phyloP scores from a whole-genome alignment of 495 filamentous ascomycete genomes.

The Neurospora sp. region DNA sequence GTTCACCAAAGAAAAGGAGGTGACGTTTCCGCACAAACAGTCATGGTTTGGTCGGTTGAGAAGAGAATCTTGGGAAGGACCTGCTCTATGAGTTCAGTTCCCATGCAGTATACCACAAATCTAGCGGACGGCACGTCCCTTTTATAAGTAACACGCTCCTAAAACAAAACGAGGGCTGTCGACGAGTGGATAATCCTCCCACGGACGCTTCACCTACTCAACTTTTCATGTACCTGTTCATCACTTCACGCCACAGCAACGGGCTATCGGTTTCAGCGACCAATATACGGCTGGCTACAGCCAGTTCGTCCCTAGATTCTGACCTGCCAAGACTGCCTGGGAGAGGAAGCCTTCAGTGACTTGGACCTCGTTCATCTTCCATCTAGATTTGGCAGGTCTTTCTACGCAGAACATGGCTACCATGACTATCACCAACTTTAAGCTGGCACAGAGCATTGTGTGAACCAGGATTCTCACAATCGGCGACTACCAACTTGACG shows the following conservation, averaged over 20 bases:
- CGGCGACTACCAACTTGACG: not conserved
- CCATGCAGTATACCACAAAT: not conserved
- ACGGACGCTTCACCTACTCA: not conserved
- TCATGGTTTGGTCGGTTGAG: conserved; percentile 74
- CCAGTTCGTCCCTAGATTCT: not conserved
- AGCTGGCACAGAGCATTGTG: not conserved
- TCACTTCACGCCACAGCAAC: not conserved
- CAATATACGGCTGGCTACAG: not conserved
- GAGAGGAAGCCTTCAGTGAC: not conserved
- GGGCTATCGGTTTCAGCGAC: not conserved
- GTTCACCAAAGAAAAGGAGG: conserved; percentile 81
- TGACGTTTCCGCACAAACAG: conserved; percentile 89
- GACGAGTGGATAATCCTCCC: not conserved
- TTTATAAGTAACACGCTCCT: not conserved
- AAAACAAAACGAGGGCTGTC: not conserved
- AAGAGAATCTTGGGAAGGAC: conserved; percentile 75
- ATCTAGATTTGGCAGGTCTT: not conserved
- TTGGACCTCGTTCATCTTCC: not conserved
- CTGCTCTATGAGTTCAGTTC: conserved; percentile 44
- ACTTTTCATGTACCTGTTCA: not conserved
- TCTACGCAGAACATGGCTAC: not conserved
- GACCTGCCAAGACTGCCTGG: not conserved
- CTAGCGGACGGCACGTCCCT: not conserved
- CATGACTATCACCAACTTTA: not conserved
- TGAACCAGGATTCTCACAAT: not conserved